Percentiles rank a stretch among this genome's conserved stretches.
These are phyloP conservation scores for Cystobasidium sp. DNA, from an alignment of 1,284 basidiomycete genomes.

Conservation along the genomic window DNA sequence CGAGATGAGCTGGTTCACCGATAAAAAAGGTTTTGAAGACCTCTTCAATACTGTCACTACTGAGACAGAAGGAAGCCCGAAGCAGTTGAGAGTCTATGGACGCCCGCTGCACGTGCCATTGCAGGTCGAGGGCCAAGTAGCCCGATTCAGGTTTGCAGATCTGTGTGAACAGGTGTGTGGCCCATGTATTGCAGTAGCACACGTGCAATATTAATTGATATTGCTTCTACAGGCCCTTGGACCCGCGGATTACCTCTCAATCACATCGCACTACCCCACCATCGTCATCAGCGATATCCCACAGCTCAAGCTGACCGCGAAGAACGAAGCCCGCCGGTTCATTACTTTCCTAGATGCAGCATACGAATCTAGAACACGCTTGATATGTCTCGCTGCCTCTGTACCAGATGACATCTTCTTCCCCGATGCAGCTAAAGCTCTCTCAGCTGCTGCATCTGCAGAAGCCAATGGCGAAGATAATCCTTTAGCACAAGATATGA, in stretches of 20 bases:
- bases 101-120: conserved; percentile 63
- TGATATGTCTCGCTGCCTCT: conserved; percentile 50
- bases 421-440: conserved; percentile 49
- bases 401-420: conserved; percentile 60
- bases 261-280: conserved; percentile 62
- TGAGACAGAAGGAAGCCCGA: conserved; percentile 48
- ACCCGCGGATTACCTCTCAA: conserved; percentile 70
- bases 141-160: conserved; percentile 66
- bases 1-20: conserved; percentile 51
- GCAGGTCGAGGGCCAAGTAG: conserved; percentile 58
- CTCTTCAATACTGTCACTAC: conserved; percentile 53
- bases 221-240: conserved; percentile 62
- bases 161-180: conserved; percentile 66
- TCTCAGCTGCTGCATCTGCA: background rate
- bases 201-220: background rate
- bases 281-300: conserved; percentile 68
- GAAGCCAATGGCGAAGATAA: conserved; percentile 42
- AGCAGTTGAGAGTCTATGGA: conserved; percentile 61
- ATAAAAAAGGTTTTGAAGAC: conserved; percentile 54
- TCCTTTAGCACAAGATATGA: conserved; percentile 51
- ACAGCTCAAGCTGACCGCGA: conserved; percentile 64
- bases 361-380: conserved; percentile 53
- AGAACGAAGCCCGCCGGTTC: conserved; percentile 72
- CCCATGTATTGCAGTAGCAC: background rate
- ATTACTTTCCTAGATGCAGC: conserved; percentile 74